Evolutionary conservation across 495 filamentous ascomycete species (phyloP).

Genomic region (Neurospora intermedia): DNA sequence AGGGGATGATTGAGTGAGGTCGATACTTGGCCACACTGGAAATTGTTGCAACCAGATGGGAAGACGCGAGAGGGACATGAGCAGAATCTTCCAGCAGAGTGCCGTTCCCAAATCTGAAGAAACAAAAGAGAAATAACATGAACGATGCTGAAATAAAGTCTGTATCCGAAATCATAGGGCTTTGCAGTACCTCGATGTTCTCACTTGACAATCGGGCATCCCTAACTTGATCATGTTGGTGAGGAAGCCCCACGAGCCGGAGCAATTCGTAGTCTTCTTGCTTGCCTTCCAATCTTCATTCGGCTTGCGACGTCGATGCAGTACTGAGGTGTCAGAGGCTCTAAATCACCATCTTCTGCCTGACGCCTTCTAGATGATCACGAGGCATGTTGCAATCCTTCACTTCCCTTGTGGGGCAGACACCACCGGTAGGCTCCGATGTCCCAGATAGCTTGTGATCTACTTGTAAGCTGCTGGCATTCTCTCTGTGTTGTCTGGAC

Average conservation of each 20-base stretch:
- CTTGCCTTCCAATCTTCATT: not conserved
- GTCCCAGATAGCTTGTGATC: not conserved
- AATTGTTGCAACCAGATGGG: not conserved
- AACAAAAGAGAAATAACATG: not conserved
- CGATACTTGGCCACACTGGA: not conserved
- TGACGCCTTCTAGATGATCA: not conserved
- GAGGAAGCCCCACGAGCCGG: not conserved
- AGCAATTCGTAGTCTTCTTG: not conserved
- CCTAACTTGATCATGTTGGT: not conserved
- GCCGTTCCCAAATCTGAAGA: not conserved
- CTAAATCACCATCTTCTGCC: not conserved
- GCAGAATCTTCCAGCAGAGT: not conserved
- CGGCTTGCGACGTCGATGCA: not conserved
- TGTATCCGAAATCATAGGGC: too few relatives aligned
- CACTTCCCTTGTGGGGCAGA: not conserved
- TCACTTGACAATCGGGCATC: not conserved
- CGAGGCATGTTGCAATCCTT: not conserved
- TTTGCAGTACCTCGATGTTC: not conserved
- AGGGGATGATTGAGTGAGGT: not conserved
- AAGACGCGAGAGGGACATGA: not conserved
- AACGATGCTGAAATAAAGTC: not conserved
- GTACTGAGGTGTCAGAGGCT: not conserved
- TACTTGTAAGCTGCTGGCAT: not conserved
- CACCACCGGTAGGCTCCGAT: not conserved
- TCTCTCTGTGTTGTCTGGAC: not conserved